These are phyloP conservation scores for Eutrema japonicum DNA, from an alignment of 345 rosid species.

Conservation along the genomic window DNA sequence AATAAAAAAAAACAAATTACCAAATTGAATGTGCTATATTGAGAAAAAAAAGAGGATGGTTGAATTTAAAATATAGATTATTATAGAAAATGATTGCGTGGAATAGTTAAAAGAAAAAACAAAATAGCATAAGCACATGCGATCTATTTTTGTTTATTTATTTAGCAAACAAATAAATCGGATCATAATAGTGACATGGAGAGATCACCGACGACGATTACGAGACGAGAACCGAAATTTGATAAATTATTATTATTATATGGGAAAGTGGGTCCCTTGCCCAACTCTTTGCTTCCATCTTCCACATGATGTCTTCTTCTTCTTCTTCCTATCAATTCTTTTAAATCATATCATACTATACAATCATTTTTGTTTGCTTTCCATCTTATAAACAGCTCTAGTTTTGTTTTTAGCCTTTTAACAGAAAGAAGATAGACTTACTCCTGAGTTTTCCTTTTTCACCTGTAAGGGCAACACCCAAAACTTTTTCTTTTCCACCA, in stretches of 20 bases:
- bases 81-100: conserved; percentile 3
- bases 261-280: conserved; percentile 48
- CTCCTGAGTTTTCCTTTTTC: conserved; percentile 20
- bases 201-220: conserved; percentile 63
- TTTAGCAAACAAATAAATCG: conserved; percentile 18
- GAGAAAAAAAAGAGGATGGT: background rate
- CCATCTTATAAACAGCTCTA: background rate
- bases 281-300: conserved; percentile 46
- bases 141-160: conserved; percentile 1
- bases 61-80: background rate
- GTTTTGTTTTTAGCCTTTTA: conserved; percentile 19
- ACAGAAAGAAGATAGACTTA: conserved; percentile 21
- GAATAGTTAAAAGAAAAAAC: background rate
- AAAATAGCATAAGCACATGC: conserved; percentile 40
- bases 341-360: background rate
- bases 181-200: conserved; percentile 27
- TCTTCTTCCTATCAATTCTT: conserved; percentile 33
- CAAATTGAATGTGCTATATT: background rate
- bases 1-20: background rate
- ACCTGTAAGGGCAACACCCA: conserved; percentile 41
- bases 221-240: conserved; percentile 39
- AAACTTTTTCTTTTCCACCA: conserved; percentile 38
- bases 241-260: conserved; percentile 11
- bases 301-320: conserved; percentile 50
- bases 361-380: background rate